These are phyloP conservation scores for Lotmaria passim DNA, from an alignment of 208 protist species.

Conservation along the genomic window DNA sequence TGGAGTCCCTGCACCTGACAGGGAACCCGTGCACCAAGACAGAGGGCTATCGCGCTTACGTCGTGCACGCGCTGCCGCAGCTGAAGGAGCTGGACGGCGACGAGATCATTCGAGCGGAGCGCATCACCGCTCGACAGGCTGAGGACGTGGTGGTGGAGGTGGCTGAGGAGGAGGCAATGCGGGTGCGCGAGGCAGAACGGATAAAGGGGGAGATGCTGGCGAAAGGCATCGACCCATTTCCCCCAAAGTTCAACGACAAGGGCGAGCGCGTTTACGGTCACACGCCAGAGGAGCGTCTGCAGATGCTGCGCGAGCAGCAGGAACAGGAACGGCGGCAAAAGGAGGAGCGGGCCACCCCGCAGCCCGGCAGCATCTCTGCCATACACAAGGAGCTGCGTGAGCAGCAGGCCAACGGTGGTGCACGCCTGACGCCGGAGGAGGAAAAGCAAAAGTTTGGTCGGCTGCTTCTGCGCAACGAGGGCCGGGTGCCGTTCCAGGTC, in stretches of 20 bases:
- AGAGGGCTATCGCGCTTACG: conserved; percentile 91
- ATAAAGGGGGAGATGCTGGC: conserved; percentile 75
- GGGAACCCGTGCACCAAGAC: conserved; percentile 95
- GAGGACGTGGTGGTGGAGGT: conserved; percentile 58
- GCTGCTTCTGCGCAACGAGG: conserved; percentile 93
- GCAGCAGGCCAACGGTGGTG: conserved; percentile 47
- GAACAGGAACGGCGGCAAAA: conserved; percentile 55
- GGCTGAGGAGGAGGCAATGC: conserved; percentile 54
- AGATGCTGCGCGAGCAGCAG: conserved; percentile 87
- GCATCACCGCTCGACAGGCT: conserved; percentile 90
- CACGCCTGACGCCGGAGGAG: conserved; percentile 81
- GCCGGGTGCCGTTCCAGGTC: conserved; percentile 85
- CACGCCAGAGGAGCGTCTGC: conserved; percentile 87
- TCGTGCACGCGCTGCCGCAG: conserved; percentile 93
- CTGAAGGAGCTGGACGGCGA: conserved; percentile 89
- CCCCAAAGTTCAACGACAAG: conserved; percentile 85
- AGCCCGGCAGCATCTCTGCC: conserved; percentile 60
- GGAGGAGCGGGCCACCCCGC: conserved; percentile 36
- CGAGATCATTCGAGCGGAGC: conserved; percentile 85
- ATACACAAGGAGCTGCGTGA: conserved; percentile 67
- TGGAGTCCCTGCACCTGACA: conserved; percentile 93
- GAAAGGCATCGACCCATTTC: conserved; percentile 78
- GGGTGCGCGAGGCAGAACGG: conserved; percentile 62
- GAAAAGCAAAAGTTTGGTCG: conserved; percentile 89
- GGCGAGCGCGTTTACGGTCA: conserved; percentile 92